These are phyloP conservation scores for Trichosporon asahii DNA, from an alignment of 1,284 basidiomycete genomes.

Conservation along the genomic window DNA sequence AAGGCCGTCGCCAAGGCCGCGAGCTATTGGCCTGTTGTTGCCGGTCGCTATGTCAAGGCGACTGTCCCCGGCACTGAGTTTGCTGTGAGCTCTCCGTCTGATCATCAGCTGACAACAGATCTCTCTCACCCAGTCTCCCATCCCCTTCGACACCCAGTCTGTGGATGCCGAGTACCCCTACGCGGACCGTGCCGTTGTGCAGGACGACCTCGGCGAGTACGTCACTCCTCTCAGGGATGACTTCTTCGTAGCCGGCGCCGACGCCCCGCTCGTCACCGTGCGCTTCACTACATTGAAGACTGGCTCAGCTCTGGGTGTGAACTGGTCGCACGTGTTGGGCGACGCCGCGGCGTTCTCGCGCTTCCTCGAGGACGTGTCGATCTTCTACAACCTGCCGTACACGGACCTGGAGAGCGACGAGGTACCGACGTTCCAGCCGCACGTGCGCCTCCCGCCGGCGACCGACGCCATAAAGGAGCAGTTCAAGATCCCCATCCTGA, in stretches of 20 bases:
- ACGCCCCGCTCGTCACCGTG: slow-evolving; percentile 25
- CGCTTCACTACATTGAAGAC: slow-evolving; percentile 25
- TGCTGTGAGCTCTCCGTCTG: slow-evolving; percentile 15
- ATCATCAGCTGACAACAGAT: slow-evolving; percentile 20
- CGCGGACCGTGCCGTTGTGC: slow-evolving; percentile 22
- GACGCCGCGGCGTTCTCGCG: slow-evolving; percentile 26
- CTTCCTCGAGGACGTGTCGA: slow-evolving; percentile 28
- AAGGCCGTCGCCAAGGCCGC: slow-evolving; percentile 24
- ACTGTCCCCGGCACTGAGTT: slow-evolving; percentile 18
- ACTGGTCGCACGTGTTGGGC: slow-evolving; percentile 29
- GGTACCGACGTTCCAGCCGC: slow-evolving; percentile 25
- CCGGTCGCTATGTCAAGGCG: slow-evolving; percentile 27
- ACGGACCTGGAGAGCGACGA: slow-evolving; percentile 23
- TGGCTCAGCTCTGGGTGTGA: slow-evolving; percentile 28
- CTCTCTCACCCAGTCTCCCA: slow-evolving; percentile 30
- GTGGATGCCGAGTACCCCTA: slow-evolving; percentile 21
- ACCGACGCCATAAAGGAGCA: slow-evolving; percentile 15
- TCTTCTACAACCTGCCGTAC: slow-evolving; percentile 28
- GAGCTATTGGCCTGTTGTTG: slow-evolving; percentile 27
- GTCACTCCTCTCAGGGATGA: slow-evolving; percentile 20
- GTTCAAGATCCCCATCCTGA: slow-evolving; percentile 19
- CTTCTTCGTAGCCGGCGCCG: slow-evolving; percentile 24
- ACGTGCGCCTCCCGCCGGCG: slow-evolving; percentile 22
- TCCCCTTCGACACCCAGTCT: slow-evolving; percentile 30
- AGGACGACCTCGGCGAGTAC: slow-evolving; percentile 23